Evolutionary conservation across 257 asterid genomes (phyloP).

Genomic region (Gentiana dahurica): DNA sequence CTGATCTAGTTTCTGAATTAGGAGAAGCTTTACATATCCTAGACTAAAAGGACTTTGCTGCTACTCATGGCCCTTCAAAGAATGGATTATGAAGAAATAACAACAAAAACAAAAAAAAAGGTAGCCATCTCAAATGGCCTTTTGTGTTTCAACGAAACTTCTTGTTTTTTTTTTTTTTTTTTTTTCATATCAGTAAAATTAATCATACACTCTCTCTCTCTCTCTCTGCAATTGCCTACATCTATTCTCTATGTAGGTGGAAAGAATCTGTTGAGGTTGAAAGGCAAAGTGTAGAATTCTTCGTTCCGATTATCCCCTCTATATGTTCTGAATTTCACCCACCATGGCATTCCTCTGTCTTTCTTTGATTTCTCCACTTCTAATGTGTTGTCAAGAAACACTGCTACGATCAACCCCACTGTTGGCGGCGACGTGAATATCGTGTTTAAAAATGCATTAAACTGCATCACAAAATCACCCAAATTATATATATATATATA

Average conservation of each 20-base stretch:
- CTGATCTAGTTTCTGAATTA: too few species aligned
- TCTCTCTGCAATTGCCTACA: not conserved
- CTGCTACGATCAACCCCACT: constrained; percentile 72
- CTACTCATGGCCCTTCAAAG: too few species aligned
- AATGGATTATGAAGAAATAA: too few species aligned
- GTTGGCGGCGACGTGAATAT: constrained; percentile 85
- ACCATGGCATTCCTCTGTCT: constrained; percentile 99
- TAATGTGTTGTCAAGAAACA: constrained; percentile 82
- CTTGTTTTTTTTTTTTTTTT: too few species aligned
- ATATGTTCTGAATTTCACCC: constrained; percentile 87
- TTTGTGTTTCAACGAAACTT: too few species aligned
- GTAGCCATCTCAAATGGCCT: too few species aligned
- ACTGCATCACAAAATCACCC: constrained; percentile 31
- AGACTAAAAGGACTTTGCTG: too few species aligned
- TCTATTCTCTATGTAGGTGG: constrained; percentile 68
- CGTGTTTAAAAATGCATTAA: constrained; percentile 83
- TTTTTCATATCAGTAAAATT: too few species aligned
- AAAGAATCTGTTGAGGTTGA: constrained; percentile 89
- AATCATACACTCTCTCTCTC: too few species aligned
- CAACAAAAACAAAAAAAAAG: too few species aligned
- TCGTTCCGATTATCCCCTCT: constrained; percentile 93
- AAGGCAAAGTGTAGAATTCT: constrained; percentile 93
- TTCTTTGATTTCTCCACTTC: constrained; percentile 91
- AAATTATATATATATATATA: not conserved
- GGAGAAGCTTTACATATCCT: too few species aligned